Evolutionary conservation across 2,329 filamentous ascomycete genomes (phyloP).

Genomic region (Ilyonectria mors-panacis): DNA sequence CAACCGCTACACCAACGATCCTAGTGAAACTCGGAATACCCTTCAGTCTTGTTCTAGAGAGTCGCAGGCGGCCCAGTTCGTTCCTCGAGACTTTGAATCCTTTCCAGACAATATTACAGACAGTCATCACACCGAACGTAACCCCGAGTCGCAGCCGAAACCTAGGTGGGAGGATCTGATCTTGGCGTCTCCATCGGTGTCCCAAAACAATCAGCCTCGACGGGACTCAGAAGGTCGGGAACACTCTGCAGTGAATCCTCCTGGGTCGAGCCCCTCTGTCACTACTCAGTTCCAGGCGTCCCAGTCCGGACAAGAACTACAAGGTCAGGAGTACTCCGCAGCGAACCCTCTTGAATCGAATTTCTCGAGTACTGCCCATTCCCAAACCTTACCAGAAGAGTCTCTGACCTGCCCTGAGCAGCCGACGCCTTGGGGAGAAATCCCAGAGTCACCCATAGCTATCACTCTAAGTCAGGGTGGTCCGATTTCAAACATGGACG

Average conservation of each 20-base stretch:
- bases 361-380: neutral
- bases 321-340: constrained; percentile 9
- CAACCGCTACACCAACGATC: neutral
- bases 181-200: neutral
- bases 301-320: neutral
- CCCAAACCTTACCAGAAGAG: constrained; percentile 7
- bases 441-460: constrained; percentile 5
- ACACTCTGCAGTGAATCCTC: neutral
- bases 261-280: neutral
- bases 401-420: constrained; percentile 2
- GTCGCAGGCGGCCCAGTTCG: constrained; percentile 50
- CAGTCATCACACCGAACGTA: constrained; percentile 30
- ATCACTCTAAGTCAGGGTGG: neutral
- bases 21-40: neutral
- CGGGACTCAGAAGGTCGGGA: neutral
- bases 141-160: constrained; percentile 8
- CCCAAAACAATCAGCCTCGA: neutral
- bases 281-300: neutral
- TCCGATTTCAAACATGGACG: constrained; percentile 36
- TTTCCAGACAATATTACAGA: constrained; percentile 31
- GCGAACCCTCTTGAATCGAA: constrained; percentile 1
- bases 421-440: constrained; percentile 4
- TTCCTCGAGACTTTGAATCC: constrained; percentile 34
- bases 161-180: neutral
- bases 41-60: constrained; percentile 18